These are phyloP conservation scores for Craterostigma plantagineum DNA, from an alignment of 257 asterid species.

Conservation along the genomic window DNA sequence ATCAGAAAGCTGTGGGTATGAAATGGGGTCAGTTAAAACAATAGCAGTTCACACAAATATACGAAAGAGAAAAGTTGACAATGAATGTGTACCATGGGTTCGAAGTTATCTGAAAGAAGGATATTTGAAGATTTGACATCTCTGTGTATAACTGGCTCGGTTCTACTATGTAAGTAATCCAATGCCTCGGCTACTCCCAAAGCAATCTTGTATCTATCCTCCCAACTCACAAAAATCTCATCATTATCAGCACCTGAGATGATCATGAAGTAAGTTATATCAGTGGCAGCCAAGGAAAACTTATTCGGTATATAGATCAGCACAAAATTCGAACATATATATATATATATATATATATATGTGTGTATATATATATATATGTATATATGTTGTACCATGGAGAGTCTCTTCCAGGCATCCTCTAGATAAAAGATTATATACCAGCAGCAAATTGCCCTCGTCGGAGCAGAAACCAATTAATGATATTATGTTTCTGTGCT, in stretches of 20 bases:
- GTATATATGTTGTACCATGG: conserved; percentile 31
- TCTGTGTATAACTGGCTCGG: conserved; percentile 59
- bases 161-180: conserved; percentile 41
- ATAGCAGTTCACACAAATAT: no score
- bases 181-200: conserved; percentile 85
- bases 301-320: no score
- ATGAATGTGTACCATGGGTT: conserved; percentile 43
- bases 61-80: background rate
- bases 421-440: conserved; percentile 64
- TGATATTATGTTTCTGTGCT: conserved; percentile 55
- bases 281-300: no score
- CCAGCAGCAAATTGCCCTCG: conserved; percentile 45
- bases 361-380: no score
- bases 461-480: conserved; percentile 68
- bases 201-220: conserved; percentile 70
- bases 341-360: no score
- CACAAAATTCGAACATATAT: no score
- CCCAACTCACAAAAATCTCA: conserved; percentile 35
- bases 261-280: conserved; percentile 1
- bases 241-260: conserved; percentile 27
- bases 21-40: conserved; percentile 3
- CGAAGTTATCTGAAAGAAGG: conserved; percentile 69
- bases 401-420: conserved; percentile 93
- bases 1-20: conserved; percentile 53
- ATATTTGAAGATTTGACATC: conserved; percentile 91